phyloP scores from a whole-genome alignment of 257 asterid genomes.

The Solanum paucissectum region DNA sequence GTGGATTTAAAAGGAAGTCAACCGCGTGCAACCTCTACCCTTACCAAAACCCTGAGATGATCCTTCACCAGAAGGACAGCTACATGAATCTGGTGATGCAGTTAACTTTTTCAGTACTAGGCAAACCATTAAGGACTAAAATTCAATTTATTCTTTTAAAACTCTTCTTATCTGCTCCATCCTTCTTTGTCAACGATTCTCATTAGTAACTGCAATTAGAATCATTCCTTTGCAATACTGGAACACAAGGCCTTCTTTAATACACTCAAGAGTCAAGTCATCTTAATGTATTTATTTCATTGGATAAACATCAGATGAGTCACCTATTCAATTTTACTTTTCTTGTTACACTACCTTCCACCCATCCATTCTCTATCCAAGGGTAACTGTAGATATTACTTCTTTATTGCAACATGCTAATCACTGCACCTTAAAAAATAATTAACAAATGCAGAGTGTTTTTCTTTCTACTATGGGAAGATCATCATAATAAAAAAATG shows the following conservation, averaged over 20 bases:
- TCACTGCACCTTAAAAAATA: neutral
- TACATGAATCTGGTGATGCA: neutral
- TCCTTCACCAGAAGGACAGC: neutral
- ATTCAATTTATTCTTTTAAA: neutral
- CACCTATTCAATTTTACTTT: neutral
- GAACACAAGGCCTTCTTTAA: neutral
- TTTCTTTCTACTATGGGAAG: neutral
- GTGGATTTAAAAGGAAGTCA: neutral
- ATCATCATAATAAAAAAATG: neutral
- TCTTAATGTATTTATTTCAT: neutral
- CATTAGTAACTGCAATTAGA: neutral
- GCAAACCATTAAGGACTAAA: neutral
- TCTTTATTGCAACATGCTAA: neutral
- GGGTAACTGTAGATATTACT: neutral
- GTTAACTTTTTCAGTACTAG: neutral
- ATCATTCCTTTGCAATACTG: neutral
- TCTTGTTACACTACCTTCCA: neutral
- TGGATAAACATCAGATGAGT: neutral
- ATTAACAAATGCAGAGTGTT: neutral
- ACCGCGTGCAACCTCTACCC: neutral
- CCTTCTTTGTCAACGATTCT: neutral
- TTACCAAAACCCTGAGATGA: neutral
- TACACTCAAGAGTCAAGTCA: neutral
- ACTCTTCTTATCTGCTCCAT: neutral
- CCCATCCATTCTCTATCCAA: neutral